Base-by-base conservation (phyloP, 371 early-diverging fungal genomes). In the Lichtheimia ornata region DNA sequence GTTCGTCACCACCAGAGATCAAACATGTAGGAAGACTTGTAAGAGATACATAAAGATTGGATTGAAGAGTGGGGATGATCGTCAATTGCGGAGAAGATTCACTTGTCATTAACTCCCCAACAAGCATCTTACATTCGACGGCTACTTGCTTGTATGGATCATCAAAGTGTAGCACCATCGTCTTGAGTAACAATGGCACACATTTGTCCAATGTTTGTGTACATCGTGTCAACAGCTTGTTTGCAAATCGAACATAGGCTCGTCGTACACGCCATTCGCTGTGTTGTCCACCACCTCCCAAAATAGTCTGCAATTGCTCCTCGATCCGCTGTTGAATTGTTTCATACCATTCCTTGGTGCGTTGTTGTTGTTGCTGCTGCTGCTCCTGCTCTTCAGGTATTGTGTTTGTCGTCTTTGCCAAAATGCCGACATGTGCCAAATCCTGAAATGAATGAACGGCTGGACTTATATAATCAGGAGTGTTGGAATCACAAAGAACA, bases 111-210 rank as follows among this genome's bases (percentile, higher is more conserved):
- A 84, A 50, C 0, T 40, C 24, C 12, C 68, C 50, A 53, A 86
- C 56, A n/a, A 66, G 53, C 12, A 56, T 14, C 28, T 59, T 55
- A 54, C 75, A 72, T 0, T 60, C 59, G 17, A 11, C 50, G 0
- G 80, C 61, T 2, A 86, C 83, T 58, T 71, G 54, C 0, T 54
- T 57, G 50, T 79, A 80, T 15, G 70, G 63, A 50, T 86, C 86
- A 56, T 79, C 79, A 11, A 77, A 63, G 54, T 77, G 74, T 3
- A 77, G 53, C 0, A 84, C 76, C 22, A 87, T 45, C 1, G 75
- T 80, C 20, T 82, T 81, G 5, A 83, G 44, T 3, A 85, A 58
- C 4, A 73, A 42, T 3, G 76, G 49, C 1, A 72, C 49, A 40
- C 77, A 79, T 20, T 69, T 70, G 28, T 76, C 78, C 52, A 87